These are phyloP conservation scores for Euclidium syriacum DNA, from an alignment of 345 rosid genomes.

Conservation along the genomic window DNA sequence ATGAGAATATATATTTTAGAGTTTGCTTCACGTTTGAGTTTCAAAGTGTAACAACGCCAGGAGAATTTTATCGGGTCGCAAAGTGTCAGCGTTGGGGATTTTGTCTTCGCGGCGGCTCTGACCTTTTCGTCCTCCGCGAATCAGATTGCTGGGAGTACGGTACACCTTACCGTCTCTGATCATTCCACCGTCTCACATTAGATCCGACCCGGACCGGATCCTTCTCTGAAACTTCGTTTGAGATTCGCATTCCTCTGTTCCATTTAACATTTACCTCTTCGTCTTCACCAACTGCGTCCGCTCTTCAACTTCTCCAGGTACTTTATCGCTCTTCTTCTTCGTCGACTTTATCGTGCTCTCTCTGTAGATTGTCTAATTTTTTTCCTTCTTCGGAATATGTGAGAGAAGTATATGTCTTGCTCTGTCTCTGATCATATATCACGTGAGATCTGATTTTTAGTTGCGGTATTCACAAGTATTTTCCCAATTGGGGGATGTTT, in stretches of 20 bases:
- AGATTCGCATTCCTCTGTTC: slow-evolving; percentile 32
- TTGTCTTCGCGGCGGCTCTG: slow-evolving; percentile 22
- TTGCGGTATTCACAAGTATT: slow-evolving; percentile 24
- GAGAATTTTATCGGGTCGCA: slow-evolving; percentile 19
- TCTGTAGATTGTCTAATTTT: not conserved
- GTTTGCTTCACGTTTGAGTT: slow-evolving; percentile 24
- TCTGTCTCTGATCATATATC: slow-evolving; percentile 13
- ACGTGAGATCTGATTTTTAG: slow-evolving; percentile 30
- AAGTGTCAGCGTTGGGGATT: slow-evolving; percentile 6
- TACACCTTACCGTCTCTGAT: slow-evolving; percentile 17
- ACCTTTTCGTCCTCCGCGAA: not conserved
- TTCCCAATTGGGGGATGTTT: slow-evolving; percentile 17
- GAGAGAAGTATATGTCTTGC: slow-evolving; percentile 10
- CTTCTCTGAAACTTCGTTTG: slow-evolving; percentile 5
- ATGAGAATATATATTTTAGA: not conserved
- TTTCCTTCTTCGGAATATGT: not conserved
- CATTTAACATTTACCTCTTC: slow-evolving; percentile 17
- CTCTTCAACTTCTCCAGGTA: slow-evolving; percentile 15
- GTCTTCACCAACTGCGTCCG: slow-evolving; percentile 2
- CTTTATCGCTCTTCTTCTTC: not conserved
- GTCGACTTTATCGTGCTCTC: not conserved
- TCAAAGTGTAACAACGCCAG: slow-evolving; percentile 8
- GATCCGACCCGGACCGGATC: slow-evolving; percentile 26
- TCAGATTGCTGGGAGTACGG: not conserved
- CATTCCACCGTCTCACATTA: not conserved